Conservation (phyloP, 1,284 basidiomycete genomes). For the Thecaphora thlaspeos region DNA sequence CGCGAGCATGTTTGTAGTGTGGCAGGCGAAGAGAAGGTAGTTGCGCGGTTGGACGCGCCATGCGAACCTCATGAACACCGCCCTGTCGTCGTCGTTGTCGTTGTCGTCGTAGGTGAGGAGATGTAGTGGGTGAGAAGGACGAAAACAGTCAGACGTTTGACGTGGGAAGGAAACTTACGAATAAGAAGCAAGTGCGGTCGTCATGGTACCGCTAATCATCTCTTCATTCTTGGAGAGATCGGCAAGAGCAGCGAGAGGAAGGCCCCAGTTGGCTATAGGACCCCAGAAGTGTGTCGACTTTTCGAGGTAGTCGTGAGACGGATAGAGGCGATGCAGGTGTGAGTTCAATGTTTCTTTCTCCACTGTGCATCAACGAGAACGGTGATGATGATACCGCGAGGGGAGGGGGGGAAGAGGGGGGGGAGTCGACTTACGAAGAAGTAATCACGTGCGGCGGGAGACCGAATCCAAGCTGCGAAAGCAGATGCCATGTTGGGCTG, state of each 20-base stretch:
- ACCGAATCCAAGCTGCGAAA: conserved; percentile 51
- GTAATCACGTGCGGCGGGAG: conserved; percentile 54
- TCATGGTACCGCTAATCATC: conserved; percentile 56
- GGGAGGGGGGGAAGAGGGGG: not conserved
- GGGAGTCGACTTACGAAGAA: conserved; percentile 46
- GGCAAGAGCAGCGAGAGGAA: conserved; percentile 55
- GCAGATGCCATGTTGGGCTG: conserved; percentile 39
- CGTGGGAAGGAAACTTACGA: conserved; percentile 16
- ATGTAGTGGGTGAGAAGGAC: too few relatives aligned
- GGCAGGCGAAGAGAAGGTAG: conserved; percentile 55
- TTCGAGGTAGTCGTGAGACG: not conserved
- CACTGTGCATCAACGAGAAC: too few relatives aligned
- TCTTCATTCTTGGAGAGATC: conserved; percentile 55
- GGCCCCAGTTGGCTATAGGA: conserved; percentile 56
- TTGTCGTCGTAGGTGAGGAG: not conserved
- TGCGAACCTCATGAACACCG: conserved; percentile 56
- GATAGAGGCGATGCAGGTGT: not conserved
- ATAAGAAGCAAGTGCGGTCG: conserved; percentile 47
- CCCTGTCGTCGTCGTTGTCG: conserved; percentile 4
- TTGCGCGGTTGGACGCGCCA: conserved; percentile 56
- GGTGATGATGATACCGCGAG: too few relatives aligned
- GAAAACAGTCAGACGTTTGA: too few relatives aligned
- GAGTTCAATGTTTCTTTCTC: not conserved
- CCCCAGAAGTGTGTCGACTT: conserved; percentile 57
- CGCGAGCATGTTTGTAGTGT: conserved; percentile 52